Conservation (phyloP, 2,329 filamentous ascomycete species). For the Myriosclerotinia duriaeana region DNA sequence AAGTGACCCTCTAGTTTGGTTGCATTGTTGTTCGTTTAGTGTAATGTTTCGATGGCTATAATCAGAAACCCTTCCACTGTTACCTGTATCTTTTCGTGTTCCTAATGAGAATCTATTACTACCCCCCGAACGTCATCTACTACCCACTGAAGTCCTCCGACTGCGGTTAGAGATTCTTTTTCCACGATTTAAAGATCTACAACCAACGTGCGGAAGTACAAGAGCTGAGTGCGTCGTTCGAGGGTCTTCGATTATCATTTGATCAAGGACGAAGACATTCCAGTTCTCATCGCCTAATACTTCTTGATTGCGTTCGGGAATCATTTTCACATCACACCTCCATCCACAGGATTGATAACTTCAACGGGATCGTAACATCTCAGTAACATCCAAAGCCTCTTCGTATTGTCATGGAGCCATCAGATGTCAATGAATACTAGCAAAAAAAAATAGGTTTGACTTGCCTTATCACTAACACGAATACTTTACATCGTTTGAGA, state of each 20-base stretch:
- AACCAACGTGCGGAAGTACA: not conserved
- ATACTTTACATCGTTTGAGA: not conserved
- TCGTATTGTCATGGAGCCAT: not conserved
- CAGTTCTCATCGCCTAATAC: not conserved
- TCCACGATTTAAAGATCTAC: not conserved
- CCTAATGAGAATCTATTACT: not conserved
- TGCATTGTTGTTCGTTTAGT: not conserved
- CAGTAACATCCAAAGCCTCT: not conserved
- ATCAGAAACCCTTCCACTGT: not conserved
- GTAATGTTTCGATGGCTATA: not conserved
- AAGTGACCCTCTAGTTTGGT: not conserved
- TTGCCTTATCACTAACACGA: not conserved
- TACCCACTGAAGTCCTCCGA: not conserved
- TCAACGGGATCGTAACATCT: not conserved
- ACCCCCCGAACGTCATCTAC: not conserved
- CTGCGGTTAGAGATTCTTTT: not conserved
- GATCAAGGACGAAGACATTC: not conserved
- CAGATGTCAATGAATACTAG: not conserved
- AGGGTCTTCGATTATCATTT: not conserved
- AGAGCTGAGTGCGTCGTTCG: not conserved
- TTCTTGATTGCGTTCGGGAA: not conserved
- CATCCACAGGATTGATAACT: not conserved
- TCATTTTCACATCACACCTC: not conserved
- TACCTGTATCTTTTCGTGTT: not conserved
- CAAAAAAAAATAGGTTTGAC: not conserved